Evolutionary conservation across 2,329 filamentous ascomycete genomes (phyloP).

Genomic region (Nannizziopsis arthrosporioides): DNA sequence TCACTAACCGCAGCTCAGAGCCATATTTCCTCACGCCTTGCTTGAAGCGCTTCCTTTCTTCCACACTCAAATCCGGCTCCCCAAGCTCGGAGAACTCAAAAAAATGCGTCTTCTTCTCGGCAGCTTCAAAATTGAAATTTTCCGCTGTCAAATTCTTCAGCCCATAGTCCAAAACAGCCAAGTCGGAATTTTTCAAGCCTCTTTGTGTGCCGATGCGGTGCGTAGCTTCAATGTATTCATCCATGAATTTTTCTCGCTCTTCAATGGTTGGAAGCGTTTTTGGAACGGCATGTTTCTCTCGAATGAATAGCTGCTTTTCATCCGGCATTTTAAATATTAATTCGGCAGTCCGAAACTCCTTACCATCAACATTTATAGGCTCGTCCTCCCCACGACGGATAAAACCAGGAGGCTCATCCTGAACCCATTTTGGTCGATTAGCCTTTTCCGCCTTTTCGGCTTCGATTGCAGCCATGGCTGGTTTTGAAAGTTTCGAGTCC

Average conservation of each 20-base stretch:
- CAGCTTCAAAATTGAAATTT: slow-evolving; percentile 58
- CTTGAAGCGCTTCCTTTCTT: slow-evolving; percentile 82
- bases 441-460: slow-evolving; percentile 68
- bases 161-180: slow-evolving; percentile 79
- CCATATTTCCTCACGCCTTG: slow-evolving; percentile 83
- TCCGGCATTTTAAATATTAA: slow-evolving; percentile 67
- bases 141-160: slow-evolving; percentile 60
- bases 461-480: slow-evolving; percentile 66
- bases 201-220: slow-evolving; percentile 53
- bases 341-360: slow-evolving; percentile 62
- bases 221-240: slow-evolving; percentile 64
- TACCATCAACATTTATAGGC: slow-evolving; percentile 48
- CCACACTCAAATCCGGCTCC: slow-evolving; percentile 65
- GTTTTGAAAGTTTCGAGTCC: slow-evolving; percentile 65
- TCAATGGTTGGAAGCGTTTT: slow-evolving; percentile 26
- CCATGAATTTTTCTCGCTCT: slow-evolving; percentile 49
- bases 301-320: slow-evolving; percentile 36
- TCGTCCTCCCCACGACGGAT: slow-evolving; percentile 71
- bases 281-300: slow-evolving; percentile 34
- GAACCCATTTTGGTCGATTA: slow-evolving; percentile 80
- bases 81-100: slow-evolving; percentile 62
- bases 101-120: slow-evolving; percentile 57
- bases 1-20: slow-evolving; percentile 75
- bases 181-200: slow-evolving; percentile 62
- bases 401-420: slow-evolving; percentile 83